Evolutionary conservation across 768 basidiomycete genomes (phyloP), one percentile per base, ranked within the genome.

Genomic region (Termitomyces sp.): DNA sequence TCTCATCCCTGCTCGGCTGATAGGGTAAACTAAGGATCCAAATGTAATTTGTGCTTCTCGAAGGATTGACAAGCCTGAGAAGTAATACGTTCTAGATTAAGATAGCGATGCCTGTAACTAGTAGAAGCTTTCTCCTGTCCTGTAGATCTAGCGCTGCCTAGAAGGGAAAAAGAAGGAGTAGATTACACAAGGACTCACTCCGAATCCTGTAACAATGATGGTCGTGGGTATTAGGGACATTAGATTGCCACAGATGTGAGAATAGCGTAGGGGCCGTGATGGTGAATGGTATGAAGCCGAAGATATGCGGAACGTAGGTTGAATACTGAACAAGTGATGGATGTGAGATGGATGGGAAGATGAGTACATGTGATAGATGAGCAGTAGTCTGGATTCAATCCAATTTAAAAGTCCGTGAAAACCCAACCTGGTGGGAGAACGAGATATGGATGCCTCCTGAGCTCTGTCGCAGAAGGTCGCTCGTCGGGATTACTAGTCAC

Each of bases 401-500:
- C 70, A 74, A 78, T 65, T 75, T 78, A 69, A 81, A 84, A 62
- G 68, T 83, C 84, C 61, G 76, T 81, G 76, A 94, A 94, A 57
- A 74, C 72, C 91, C 91, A 94, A 56, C 79, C 86, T 46, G 77
- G 78, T 57, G 86, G 82, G 57, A 91, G 80, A 63, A 71, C 73
- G 51, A 94, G 81, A 76, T 91, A 97, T 40, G 80, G 81, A 72
- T 97, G 93, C 61, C 78, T 78, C 59, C 88, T 81, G 56, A 96
- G 80, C 65, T 92, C 91, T 35, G 83, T 75, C 34, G 94, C 89
- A 27, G 75, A 83, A 2, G 94, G 89, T 35, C 94, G 86, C 61
- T 91, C 83, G 52, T 89, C 84, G 9, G 94, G 94, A 66, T 94
- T 85, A 59, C 90, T 92, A 57, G 21, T 57, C 54, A 44, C 39